Percentiles rank a stretch among this genome's conserved stretches.
Evolutionary conservation across 768 basidiomycete species (phyloP).

Genomic region (Dacryopinax primogenitus): DNA sequence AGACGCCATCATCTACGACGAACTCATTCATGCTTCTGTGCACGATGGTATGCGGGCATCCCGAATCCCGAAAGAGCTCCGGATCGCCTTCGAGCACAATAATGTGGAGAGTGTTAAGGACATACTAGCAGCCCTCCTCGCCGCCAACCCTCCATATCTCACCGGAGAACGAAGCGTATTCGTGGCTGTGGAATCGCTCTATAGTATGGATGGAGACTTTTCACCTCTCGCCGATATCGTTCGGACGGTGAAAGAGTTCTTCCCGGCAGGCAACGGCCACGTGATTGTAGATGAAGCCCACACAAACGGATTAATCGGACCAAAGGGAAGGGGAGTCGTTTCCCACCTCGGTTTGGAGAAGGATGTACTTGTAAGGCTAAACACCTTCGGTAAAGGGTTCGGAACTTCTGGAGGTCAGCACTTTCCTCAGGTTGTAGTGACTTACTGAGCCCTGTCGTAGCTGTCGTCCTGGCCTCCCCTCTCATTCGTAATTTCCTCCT

Average conservation of each 20-base stretch:
- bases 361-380: constrained; percentile 61
- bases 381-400: constrained; percentile 89
- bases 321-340: constrained; percentile 61
- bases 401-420: constrained; percentile 71
- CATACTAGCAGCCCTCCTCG: constrained; percentile 33
- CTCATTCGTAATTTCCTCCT: constrained; percentile 71
- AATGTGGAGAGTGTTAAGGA: constrained; percentile 39
- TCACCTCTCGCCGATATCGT: constrained; percentile 59
- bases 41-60: constrained; percentile 78
- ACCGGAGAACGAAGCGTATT: constrained; percentile 45
- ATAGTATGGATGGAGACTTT: constrained; percentile 94
- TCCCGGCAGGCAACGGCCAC: constrained; percentile 53
- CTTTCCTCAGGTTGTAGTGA: neutral
- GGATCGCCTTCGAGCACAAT: constrained; percentile 63
- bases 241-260: constrained; percentile 43
- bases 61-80: constrained; percentile 24
- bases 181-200: constrained; percentile 76
- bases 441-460: constrained; percentile 29
- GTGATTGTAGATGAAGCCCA: constrained; percentile 89
- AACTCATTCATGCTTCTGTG: constrained; percentile 79
- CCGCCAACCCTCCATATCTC: constrained; percentile 5
- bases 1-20: constrained; percentile 72
- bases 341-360: constrained; percentile 54
- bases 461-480: constrained; percentile 60
- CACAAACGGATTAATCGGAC: constrained; percentile 79